Evolutionary conservation across 2,329 filamentous ascomycete genomes (phyloP).

Genomic region (Fusarium acutatum): DNA sequence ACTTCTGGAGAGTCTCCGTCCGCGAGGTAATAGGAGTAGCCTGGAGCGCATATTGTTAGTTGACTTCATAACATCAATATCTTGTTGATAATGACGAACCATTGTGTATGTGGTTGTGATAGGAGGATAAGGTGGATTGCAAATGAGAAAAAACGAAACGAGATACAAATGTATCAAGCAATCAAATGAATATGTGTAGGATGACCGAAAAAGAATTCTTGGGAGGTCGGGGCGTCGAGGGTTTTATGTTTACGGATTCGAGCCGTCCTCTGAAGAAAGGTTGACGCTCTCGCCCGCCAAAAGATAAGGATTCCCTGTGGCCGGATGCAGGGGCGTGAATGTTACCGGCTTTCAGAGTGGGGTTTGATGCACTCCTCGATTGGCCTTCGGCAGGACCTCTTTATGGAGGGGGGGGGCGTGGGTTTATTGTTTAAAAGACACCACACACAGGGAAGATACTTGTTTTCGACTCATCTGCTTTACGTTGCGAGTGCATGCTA

Average conservation of each 20-base stretch:
- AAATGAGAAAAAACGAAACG: not conserved
- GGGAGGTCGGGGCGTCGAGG: constrained; percentile 34
- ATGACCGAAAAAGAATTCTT: constrained; percentile 25
- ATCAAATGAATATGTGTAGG: constrained; percentile 35
- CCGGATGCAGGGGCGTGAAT: constrained; percentile 43
- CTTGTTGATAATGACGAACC: not conserved
- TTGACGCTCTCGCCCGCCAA: constrained; percentile 29
- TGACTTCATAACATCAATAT: constrained; percentile 4
- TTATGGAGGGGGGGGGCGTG: constrained; percentile 9
- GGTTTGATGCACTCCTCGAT: constrained; percentile 20
- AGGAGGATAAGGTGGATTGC: not conserved
- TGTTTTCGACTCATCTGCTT: constrained; percentile 10
- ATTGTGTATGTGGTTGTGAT: constrained; percentile 29
- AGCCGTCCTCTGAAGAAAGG: constrained; percentile 28
- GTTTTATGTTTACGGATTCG: constrained; percentile 42
- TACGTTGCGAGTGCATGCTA: not conserved
- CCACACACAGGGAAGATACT: constrained; percentile 24
- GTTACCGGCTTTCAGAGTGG: constrained; percentile 37
- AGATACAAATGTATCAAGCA: constrained; percentile 35
- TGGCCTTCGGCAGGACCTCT: constrained; percentile 19
- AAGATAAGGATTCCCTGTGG: constrained; percentile 40
- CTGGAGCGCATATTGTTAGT: constrained; percentile 29
- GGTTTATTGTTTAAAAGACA: not conserved
- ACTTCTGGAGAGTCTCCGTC: constrained; percentile 75
- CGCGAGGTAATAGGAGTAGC: constrained; percentile 32